Conservation (phyloP, 1,284 basidiomycete species). For the Vanrija sp. region DNA sequence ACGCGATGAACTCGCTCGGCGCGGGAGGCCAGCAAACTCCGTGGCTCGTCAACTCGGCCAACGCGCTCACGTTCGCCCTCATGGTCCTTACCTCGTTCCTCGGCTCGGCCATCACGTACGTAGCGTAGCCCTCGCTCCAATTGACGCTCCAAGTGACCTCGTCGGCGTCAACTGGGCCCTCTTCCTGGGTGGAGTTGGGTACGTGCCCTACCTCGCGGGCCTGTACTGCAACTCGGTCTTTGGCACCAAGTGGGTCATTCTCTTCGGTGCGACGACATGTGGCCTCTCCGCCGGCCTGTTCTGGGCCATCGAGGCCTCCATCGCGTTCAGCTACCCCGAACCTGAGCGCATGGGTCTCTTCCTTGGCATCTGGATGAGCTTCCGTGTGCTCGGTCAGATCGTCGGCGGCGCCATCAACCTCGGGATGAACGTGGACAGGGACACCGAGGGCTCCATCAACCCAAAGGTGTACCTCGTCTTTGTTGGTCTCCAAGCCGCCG, state of each 20-base stretch:
- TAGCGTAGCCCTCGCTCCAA: no score
- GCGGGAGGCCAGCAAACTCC: conserved; percentile 38
- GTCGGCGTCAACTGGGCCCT: conserved; percentile 8
- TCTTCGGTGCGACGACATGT: conserved; percentile 31
- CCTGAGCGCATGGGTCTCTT: conserved; percentile 30
- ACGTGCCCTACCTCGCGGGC: conserved; percentile 35
- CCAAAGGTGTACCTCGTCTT: conserved; percentile 26
- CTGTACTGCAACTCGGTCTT: conserved; percentile 33
- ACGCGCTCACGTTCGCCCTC: conserved; percentile 37
- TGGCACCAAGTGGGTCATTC: conserved; percentile 28
- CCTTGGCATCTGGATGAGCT: conserved; percentile 35
- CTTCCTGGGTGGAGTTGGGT: conserved; percentile 22
- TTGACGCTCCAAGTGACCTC: background rate
- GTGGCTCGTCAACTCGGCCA: conserved; percentile 40
- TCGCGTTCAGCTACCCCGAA: conserved; percentile 34
- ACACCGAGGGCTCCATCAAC: conserved; percentile 7
- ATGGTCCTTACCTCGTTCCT: conserved; percentile 22
- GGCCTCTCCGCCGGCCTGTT: conserved; percentile 40
- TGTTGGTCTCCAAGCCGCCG: conserved; percentile 36
- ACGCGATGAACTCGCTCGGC: conserved; percentile 41
- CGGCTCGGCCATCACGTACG: background rate
- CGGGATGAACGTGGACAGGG: conserved; percentile 30
- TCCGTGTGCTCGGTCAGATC: conserved; percentile 35
- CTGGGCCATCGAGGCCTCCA: conserved; percentile 23
- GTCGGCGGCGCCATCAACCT: conserved; percentile 41